Evolutionary conservation across 257 asterid species (phyloP), one percentile per base, ranked within the genome.

Genomic region (Petrea volubilis): DNA sequence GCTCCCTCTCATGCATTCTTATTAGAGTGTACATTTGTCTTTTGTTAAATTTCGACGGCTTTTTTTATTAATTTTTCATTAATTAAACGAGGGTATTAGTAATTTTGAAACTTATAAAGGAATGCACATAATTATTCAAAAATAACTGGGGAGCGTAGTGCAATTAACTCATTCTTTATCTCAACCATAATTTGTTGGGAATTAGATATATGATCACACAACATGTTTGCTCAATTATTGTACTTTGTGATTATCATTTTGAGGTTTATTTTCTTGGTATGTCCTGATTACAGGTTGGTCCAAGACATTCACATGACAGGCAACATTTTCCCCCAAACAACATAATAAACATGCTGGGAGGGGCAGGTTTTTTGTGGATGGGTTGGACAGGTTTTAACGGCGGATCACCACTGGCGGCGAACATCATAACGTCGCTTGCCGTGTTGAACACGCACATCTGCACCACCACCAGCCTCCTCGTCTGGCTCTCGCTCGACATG

Each of bases 361-460:
- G 96, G 5, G 96, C 96, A 0, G 96, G 96, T 0, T 79, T 90
- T 38, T 71, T 90, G 2, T 87, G 96, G 95, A 78, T 87, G 90
- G 96, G 95, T 0, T 90, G 96, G 95, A 83, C 87, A 1, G 96
- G 95, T 10, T 90, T 90, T 70, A 90, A 90, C 72, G 96, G 96
- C 10, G 96, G 96, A 17, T 81, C 92, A 3, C 89, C 95, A 0
- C 68, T 86, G 7, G 82, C 85, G 1, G 92, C 93, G 0, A 80
- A 71, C 64, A 41, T 46, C 5, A 78, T 81, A 28, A 49, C 96
- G 0, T 86, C 95, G 1, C 84, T 87, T 2, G 96, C 96, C 0
- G 77, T 90, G 15, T 60, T 90, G 6, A 90, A 90, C 65, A 90
- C 96, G 21, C 95, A 90, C 68, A 60, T 90, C 14, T 87, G 95